These are phyloP conservation scores for Plasmopara viticola DNA, from an alignment of 352 stramenopile genomes.

Conservation along the genomic window DNA sequence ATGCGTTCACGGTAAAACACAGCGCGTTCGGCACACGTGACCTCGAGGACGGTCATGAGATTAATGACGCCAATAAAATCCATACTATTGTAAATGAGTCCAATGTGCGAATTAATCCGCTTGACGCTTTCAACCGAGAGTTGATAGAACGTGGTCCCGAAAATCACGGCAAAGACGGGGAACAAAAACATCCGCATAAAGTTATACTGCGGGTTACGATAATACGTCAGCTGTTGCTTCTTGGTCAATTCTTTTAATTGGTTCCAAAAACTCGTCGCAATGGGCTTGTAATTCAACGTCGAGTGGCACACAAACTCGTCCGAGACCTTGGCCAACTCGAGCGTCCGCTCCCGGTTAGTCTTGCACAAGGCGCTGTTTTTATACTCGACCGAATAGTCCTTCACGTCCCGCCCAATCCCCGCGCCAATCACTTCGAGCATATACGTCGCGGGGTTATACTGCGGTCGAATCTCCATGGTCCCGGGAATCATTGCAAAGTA, in stretches of 20 bases:
- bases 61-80: slow-evolving; percentile 59
- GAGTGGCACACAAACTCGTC: slow-evolving; percentile 44
- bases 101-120: slow-evolving; percentile 51
- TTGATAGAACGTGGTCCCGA: slow-evolving; percentile 53
- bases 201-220: slow-evolving; percentile 45
- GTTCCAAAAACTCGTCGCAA: slow-evolving; percentile 36
- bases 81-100: slow-evolving; percentile 60
- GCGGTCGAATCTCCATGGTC: slow-evolving; percentile 25
- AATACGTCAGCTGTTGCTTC: slow-evolving; percentile 48
- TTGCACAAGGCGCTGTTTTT: slow-evolving; percentile 12
- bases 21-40: slow-evolving; percentile 42
- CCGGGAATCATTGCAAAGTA: slow-evolving; percentile 84
- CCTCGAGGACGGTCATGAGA: slow-evolving; percentile 53
- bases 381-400: slow-evolving; percentile 15
- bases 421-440: slow-evolving; percentile 12
- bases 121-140: slow-evolving; percentile 20
- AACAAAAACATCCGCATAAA: slow-evolving; percentile 46
- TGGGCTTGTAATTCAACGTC: slow-evolving; percentile 38
- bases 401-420: slow-evolving; percentile 13
- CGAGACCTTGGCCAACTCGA: slow-evolving; percentile 29
- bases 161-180: slow-evolving; percentile 42
- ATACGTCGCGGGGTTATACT: slow-evolving; percentile 17
- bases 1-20: slow-evolving; percentile 65
- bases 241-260: slow-evolving; percentile 27
- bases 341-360: slow-evolving; percentile 11